A percentile compares a stretch with the other conserved stretches of the same genome.
Conservation (phyloP, 805 yeast genomes). For the Komagataella pastoris region DNA sequence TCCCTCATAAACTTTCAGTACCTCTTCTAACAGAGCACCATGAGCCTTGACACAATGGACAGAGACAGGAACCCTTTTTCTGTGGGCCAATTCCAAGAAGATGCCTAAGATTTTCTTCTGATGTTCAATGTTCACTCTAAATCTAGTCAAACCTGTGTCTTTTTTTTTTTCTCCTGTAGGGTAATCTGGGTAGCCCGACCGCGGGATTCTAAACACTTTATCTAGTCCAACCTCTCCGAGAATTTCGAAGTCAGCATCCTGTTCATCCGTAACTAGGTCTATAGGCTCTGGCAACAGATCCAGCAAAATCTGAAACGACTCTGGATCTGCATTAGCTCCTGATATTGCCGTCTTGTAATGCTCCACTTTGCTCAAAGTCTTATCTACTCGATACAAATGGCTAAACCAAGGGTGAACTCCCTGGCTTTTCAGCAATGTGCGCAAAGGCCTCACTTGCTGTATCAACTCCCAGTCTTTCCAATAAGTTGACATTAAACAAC, state of each 20-base stretch:
- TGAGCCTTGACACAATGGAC: constrained; percentile 80
- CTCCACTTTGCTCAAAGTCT: constrained; percentile 18
- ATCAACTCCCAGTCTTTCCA: not conserved
- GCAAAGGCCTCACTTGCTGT: not conserved
- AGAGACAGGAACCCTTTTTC: constrained; percentile 40
- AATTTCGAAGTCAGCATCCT: constrained; percentile 15
- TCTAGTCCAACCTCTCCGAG: constrained; percentile 93
- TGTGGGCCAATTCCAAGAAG: constrained; percentile 43
- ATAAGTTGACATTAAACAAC: not conserved
- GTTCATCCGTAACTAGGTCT: not conserved
- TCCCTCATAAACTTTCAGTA: constrained; percentile 9
- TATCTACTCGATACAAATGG: constrained; percentile 34
- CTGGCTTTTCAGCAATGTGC: not conserved
- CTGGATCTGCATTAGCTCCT: constrained; percentile 10
- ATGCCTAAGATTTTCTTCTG: constrained; percentile 39
- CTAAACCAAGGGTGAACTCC: constrained; percentile 93
- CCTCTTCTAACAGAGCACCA: constrained; percentile 38
- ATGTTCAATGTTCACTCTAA: constrained; percentile 45
- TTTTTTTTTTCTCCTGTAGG: not conserved
- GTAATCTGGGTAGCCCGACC: constrained; percentile 40
- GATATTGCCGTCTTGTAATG: constrained; percentile 49
- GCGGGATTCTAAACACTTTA: constrained; percentile 56
- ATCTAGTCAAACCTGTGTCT: constrained; percentile 1
- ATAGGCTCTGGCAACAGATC: not conserved
- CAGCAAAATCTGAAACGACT: not conserved